Base-by-base conservation (phyloP, 129 eudicot species). In the Arctium lappa region DNA sequence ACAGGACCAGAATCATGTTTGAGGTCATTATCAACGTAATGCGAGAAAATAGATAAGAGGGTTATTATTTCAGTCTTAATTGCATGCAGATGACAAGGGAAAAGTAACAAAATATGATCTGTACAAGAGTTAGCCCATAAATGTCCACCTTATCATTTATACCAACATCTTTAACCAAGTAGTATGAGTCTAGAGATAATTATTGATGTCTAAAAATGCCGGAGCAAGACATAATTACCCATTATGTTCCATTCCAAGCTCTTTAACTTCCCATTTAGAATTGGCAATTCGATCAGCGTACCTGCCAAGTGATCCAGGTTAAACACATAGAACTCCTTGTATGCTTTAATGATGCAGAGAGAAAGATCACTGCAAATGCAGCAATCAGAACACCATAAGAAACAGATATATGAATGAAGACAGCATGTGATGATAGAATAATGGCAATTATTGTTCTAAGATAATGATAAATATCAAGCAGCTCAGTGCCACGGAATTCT, bases 221-320 rank as follows among this genome's bases (percentile, higher is more conserved):
- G 75, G 44, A 34, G 44, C 62, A 65, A 69, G 16, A n/a, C 29
- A 72, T 72, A 60, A 62, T 79, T 89, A 95, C 99, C 99, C 95
- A 86, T 95, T 95, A 76, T 95, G 98, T 86, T 95, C 99, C 85
- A 93, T 39, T 48, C 99, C 99, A 80, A 95, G 91, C 84, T 91
- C 98, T 86, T 93, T 95, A 50, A 95, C 98, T 85, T 95, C 99
- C 99, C 99, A 95, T 91, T 93, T 95, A 71, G 98, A 94, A 86
- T 87, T 90, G 75, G 95, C 92, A 84, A 95, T 93, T 76, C 95
- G 93, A 86, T 95, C 99, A 80, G 88, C 92, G 86, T 95, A 95
- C 91, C 99, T 95, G 97, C 83, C 84, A 88, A 82, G 78, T 78
- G 50, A 15, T 72, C 77, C 84, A 72, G 56, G 80, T 73, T 84